These are phyloP conservation scores for Lentinula boryana DNA, from an alignment of 768 basidiomycete genomes.

Conservation along the genomic window DNA sequence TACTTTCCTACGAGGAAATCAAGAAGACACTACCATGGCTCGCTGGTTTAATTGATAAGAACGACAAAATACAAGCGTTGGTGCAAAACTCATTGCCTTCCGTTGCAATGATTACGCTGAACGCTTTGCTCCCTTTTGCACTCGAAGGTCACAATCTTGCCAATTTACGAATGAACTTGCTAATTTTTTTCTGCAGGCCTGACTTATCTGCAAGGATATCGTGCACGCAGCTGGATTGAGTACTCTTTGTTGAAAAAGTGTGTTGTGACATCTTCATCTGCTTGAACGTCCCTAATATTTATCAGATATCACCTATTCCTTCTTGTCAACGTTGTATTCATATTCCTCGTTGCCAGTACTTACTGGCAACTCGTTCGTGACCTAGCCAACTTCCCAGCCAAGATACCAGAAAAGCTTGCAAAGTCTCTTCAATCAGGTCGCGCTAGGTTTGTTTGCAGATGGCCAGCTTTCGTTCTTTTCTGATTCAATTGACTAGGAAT, in stretches of 20 bases:
- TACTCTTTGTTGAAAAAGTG: slow-evolving; percentile 91
- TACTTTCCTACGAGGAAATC: slow-evolving; percentile 92
- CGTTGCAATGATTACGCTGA: slow-evolving; percentile 84
- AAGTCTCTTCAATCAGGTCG: slow-evolving; percentile 71
- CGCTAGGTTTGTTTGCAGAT: slow-evolving; percentile 43
- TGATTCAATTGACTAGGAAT: slow-evolving; percentile 36
- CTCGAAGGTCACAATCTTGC: slow-evolving; percentile 58
- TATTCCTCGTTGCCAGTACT: slow-evolving; percentile 87
- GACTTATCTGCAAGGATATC: slow-evolving; percentile 87
- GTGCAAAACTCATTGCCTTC: slow-evolving; percentile 95
- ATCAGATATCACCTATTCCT: slow-evolving; percentile 90
- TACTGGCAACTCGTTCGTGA: slow-evolving; percentile 91
- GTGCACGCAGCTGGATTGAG: slow-evolving; percentile 89
- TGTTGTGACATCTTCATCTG: slow-evolving; percentile 15
- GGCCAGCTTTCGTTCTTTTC: slow-evolving; percentile 7
- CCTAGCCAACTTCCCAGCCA: slow-evolving; percentile 88
- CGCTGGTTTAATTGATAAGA: slow-evolving; percentile 75
- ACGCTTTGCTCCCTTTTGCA: slow-evolving; percentile 82
- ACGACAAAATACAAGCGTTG: slow-evolving; percentile 73
- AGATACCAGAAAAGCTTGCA: slow-evolving; percentile 91
- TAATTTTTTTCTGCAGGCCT: slow-evolving; percentile 33
- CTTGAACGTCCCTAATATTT: slow-evolving; percentile 6
- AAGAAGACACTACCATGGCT: slow-evolving; percentile 88
- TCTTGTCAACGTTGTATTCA: slow-evolving; percentile 88
- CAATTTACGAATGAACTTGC: neutral